A percentile compares a stretch with the other conserved stretches of the same genome.
Evolutionary conservation across 2,329 filamentous ascomycete species (phyloP).

Genomic region (Pyrenochaeta sp.): DNA sequence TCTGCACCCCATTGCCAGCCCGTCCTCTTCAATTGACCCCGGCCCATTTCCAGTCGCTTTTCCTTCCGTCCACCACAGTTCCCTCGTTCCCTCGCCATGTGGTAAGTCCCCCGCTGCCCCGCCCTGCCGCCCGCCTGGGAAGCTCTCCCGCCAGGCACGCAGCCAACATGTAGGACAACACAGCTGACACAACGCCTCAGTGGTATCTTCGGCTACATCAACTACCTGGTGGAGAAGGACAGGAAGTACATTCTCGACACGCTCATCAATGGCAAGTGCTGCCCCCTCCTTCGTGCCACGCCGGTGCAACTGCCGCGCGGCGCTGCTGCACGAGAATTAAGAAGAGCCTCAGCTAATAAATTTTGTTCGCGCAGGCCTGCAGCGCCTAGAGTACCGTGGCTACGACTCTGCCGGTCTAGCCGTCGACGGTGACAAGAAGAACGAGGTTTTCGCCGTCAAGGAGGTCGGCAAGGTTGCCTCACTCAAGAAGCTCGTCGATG

Average conservation of each 20-base stretch:
- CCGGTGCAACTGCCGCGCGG: conserved; percentile 10
- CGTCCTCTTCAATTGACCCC: conserved; percentile 17
- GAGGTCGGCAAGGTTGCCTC: conserved; percentile 99
- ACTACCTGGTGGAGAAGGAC: conserved; percentile 99
- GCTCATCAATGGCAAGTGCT: conserved; percentile 83
- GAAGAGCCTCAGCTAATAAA: conserved; percentile 29
- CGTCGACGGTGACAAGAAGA: conserved; percentile 97
- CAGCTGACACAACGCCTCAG: conserved; percentile 55
- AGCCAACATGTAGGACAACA: too few species aligned
- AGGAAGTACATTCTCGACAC: conserved; percentile 95
- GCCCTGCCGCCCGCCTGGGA: too few species aligned
- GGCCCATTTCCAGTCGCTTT: conserved; percentile 38
- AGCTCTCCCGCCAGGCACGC: too few species aligned
- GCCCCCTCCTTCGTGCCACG: conserved; percentile 4
- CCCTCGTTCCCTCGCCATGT: conserved; percentile 45
- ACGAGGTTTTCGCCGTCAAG: conserved; percentile 96
- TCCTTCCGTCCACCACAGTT: conserved; percentile 29
- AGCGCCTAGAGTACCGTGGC: conserved; percentile 95
- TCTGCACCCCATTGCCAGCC: conserved; percentile 23
- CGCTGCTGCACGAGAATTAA: conserved; percentile 10
- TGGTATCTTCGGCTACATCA: conserved; percentile 98
- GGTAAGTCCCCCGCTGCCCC: conserved; percentile 45
- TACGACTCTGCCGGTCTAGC: conserved; percentile 98
- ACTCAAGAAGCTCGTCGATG: conserved; percentile 89
- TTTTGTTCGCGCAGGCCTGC: conserved; percentile 69